A percentile compares a stretch with the other conserved stretches of the same genome.
phyloP scores from a whole-genome alignment of 106 monocot species.

The Acanthochlamys bracteata region DNA sequence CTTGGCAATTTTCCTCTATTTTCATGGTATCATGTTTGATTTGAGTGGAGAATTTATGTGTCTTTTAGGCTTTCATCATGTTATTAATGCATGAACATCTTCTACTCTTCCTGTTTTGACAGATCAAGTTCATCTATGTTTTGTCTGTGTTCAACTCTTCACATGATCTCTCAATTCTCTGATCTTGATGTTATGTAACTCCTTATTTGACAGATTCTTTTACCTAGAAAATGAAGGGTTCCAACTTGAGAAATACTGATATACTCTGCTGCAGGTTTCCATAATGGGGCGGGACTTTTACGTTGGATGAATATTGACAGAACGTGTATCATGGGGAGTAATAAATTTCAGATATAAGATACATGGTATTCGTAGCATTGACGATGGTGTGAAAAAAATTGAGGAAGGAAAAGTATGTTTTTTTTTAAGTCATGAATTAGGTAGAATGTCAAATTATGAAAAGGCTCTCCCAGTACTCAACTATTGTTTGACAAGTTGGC shows the following conservation, averaged over 20 bases:
- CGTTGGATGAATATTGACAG: slow-evolving; percentile 95
- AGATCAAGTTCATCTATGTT: too few relatives aligned
- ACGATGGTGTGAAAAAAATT: slow-evolving; percentile 61
- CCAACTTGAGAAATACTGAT: slow-evolving; percentile 6
- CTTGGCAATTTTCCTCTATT: too few relatives aligned
- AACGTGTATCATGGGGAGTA: slow-evolving; percentile 69
- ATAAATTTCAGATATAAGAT: slow-evolving; percentile 73
- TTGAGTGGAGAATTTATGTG: too few relatives aligned
- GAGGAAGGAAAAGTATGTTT: slow-evolving; percentile 91
- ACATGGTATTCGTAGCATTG: slow-evolving; percentile 62
- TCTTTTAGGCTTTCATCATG: too few relatives aligned
- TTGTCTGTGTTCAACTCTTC: too few relatives aligned
- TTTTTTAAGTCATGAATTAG: background rate
- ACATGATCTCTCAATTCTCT: too few relatives aligned
- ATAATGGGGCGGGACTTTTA: slow-evolving; percentile 99
- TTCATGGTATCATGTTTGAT: too few relatives aligned
- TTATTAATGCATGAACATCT: too few relatives aligned
- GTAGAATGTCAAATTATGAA: background rate
- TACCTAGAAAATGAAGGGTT: background rate
- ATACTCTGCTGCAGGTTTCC: slow-evolving; percentile 60
- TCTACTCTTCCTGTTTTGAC: too few relatives aligned
- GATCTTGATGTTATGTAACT: too few relatives aligned
- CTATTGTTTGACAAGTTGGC: background rate
- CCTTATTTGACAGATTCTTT: background rate
- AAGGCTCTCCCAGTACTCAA: background rate